Conservation (phyloP, 345 rosid species). For the Populus simonii region DNA sequence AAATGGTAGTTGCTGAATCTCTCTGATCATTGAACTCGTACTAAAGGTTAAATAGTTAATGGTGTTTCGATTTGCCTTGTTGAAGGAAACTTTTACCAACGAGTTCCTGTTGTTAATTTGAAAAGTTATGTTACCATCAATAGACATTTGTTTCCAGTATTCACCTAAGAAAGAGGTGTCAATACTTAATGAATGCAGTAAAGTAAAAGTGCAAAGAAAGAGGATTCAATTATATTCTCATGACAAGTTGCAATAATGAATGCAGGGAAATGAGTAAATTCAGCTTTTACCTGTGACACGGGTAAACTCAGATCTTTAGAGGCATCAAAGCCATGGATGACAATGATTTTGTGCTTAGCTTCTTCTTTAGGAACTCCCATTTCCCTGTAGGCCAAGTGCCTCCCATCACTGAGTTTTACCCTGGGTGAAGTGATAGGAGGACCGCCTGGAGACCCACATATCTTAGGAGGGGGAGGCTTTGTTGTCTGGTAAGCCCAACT, state of each 20-base stretch:
- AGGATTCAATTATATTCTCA: too few relatives aligned
- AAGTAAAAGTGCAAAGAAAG: too few relatives aligned
- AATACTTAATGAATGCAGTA: too few relatives aligned
- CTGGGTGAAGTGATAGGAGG: slow-evolving; percentile 69
- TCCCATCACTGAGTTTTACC: slow-evolving; percentile 69
- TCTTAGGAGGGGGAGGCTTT: slow-evolving; percentile 68
- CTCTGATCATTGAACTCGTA: too few relatives aligned
- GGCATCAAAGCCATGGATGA: slow-evolving; percentile 62
- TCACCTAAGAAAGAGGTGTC: too few relatives aligned
- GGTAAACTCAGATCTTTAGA: slow-evolving; percentile 63
- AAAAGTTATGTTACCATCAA: too few relatives aligned
- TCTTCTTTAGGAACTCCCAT: slow-evolving; percentile 55
- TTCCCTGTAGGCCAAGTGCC: slow-evolving; percentile 79
- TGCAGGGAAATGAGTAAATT: slow-evolving; percentile 8
- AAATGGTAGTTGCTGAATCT: too few relatives aligned
- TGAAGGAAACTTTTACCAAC: too few relatives aligned
- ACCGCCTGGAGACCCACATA: slow-evolving; percentile 67
- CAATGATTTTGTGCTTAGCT: slow-evolving; percentile 53
- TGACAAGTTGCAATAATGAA: neutral
- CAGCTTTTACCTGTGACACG: slow-evolving; percentile 44
- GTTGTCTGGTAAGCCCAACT: slow-evolving; percentile 50
- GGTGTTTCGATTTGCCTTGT: too few relatives aligned
- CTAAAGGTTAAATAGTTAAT: too few relatives aligned
- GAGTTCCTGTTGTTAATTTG: too few relatives aligned
- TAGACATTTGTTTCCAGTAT: too few relatives aligned